These are phyloP conservation scores for Pichia deserticola DNA, from an alignment of 805 yeast species.

Conservation along the genomic window DNA sequence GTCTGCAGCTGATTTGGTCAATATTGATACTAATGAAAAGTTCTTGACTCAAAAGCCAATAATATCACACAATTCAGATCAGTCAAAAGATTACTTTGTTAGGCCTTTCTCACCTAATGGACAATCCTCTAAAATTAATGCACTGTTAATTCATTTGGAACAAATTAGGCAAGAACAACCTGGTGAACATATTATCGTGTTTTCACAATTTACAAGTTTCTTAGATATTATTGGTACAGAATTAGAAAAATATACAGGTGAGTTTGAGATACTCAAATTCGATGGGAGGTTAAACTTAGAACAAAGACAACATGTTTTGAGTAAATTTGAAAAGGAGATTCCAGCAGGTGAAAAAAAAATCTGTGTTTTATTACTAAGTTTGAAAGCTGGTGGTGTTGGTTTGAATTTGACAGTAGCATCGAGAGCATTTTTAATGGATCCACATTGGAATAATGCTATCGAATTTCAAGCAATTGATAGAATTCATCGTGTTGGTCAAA, in stretches of 20 bases:
- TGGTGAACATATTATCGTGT: slow-evolving; percentile 73
- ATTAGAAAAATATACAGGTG: slow-evolving; percentile 36
- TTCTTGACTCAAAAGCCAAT: slow-evolving; percentile 5
- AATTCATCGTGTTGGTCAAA: slow-evolving; percentile 86
- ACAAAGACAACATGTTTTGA: slow-evolving; percentile 56
- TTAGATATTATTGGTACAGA: slow-evolving; percentile 68
- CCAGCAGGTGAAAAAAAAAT: slow-evolving; percentile 21
- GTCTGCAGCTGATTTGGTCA: neutral
- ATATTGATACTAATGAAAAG: slow-evolving; percentile 1
- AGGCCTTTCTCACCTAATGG: slow-evolving; percentile 42
- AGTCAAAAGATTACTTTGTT: slow-evolving; percentile 21
- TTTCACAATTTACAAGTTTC: slow-evolving; percentile 83
- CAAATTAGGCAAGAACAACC: slow-evolving; percentile 46
- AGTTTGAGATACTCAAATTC: slow-evolving; percentile 56
- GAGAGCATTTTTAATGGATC: slow-evolving; percentile 85
- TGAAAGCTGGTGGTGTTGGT: slow-evolving; percentile 95
- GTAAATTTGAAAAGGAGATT: slow-evolving; percentile 36
- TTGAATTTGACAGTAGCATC: slow-evolving; percentile 80
- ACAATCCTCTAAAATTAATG: slow-evolving; percentile 67
- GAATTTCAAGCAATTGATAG: slow-evolving; percentile 91
- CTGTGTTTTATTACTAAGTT: slow-evolving; percentile 54
- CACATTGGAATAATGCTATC: slow-evolving; percentile 94
- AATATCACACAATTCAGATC: neutral
- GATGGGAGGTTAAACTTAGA: slow-evolving; percentile 72
- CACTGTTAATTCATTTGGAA: slow-evolving; percentile 54